Conservation (phyloP, 1,284 basidiomycete species). For the Gymnopus androsaceus region DNA sequence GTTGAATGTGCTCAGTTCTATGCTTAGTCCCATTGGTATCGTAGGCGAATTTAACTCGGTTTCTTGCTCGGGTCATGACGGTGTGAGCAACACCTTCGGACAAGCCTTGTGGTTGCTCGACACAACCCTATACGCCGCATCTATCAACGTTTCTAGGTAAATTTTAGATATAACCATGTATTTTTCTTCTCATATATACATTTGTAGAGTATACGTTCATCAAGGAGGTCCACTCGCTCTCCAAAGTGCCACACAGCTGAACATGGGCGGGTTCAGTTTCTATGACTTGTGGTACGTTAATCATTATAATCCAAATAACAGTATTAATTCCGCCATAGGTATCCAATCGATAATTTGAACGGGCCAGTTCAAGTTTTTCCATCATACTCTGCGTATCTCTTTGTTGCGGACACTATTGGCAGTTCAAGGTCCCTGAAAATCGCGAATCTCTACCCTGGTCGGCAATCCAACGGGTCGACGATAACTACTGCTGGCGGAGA, state of each 20-base stretch:
- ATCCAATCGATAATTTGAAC: constrained; percentile 47
- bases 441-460: constrained; percentile 50
- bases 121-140: constrained; percentile 51
- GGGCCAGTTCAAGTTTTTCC: constrained; percentile 53
- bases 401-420: constrained; percentile 49
- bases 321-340: constrained; percentile 30
- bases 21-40: neutral
- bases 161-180: constrained; percentile 9
- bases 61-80: constrained; percentile 48
- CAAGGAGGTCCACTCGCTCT: constrained; percentile 52
- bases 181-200: neutral
- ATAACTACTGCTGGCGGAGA: constrained; percentile 52
- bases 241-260: constrained; percentile 49
- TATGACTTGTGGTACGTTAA: constrained; percentile 47
- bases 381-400: constrained; percentile 49
- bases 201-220: constrained; percentile 45
- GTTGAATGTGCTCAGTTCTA: neutral
- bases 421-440: constrained; percentile 42
- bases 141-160: constrained; percentile 48
- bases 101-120: constrained; percentile 54
- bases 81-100: constrained; percentile 53
- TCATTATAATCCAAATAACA: neutral
- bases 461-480: constrained; percentile 50
- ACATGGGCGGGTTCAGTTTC: constrained; percentile 49
- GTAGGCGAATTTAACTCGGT: constrained; percentile 55